A percentile compares a stretch with the other conserved stretches of the same genome.
Conservation (phyloP, 345 rosid genomes). For the Gossypium australe region DNA sequence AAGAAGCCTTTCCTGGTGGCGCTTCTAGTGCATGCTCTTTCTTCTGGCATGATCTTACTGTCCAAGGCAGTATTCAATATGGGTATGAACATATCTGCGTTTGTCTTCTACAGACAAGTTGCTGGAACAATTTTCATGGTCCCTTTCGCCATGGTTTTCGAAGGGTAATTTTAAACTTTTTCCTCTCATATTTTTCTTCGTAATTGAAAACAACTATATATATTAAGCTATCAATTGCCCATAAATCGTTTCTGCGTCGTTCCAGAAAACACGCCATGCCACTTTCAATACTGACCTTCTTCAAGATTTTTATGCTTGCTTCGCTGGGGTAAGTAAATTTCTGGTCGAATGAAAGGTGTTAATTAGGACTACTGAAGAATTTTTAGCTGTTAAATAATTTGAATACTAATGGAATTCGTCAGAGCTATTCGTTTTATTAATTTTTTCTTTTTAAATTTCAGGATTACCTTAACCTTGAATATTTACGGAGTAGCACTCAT, state of each 20-base stretch:
- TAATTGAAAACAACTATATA: background rate
- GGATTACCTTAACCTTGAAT: constrained; percentile 14
- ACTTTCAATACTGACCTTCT: background rate
- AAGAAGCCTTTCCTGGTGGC: constrained; percentile 14
- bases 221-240: too few relatives aligned
- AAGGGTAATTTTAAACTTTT: background rate
- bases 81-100: constrained; percentile 24
- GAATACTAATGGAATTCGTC: background rate
- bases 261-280: constrained; percentile 15
- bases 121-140: constrained; percentile 17
- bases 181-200: background rate
- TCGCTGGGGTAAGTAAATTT: constrained; percentile 13
- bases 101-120: constrained; percentile 23
- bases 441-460: background rate
- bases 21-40: constrained; percentile 6
- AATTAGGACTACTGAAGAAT: too few relatives aligned
- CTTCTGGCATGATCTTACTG: constrained; percentile 19
- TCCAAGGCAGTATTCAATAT: constrained; percentile 21
- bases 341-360: too few relatives aligned
- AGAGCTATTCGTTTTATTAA: background rate
- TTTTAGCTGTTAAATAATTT: background rate
- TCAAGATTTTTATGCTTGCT: constrained; percentile 21
- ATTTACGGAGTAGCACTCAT: constrained; percentile 11
- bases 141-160: constrained; percentile 16
- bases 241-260: background rate